phyloP scores from a whole-genome alignment of 2,329 filamentous ascomycete genomes.

The Zasmidium citrigriseum region DNA sequence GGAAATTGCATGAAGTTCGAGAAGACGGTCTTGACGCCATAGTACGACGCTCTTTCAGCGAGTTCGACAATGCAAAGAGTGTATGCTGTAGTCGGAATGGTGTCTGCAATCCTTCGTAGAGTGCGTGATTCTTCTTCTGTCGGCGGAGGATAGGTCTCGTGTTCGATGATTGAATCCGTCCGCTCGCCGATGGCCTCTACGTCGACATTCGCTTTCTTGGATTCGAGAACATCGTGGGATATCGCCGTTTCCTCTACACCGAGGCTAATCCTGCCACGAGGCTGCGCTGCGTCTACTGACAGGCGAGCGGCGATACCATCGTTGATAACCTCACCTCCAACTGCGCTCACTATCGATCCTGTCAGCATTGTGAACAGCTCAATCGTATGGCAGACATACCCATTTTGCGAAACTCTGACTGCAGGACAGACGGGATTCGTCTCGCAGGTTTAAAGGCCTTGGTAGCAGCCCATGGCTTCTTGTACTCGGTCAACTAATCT shows the following conservation, averaged over 20 bases:
- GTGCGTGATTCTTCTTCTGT: slow-evolving; percentile 50
- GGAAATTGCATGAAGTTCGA: slow-evolving; percentile 64
- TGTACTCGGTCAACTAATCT: no score
- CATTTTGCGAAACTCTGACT: no score
- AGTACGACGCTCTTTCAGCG: slow-evolving; percentile 63
- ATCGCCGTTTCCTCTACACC: slow-evolving; percentile 22
- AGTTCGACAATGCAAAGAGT: slow-evolving; percentile 57
- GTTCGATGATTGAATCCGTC: slow-evolving; percentile 19
- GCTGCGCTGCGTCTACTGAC: slow-evolving; percentile 18
- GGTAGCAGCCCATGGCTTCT: no score
- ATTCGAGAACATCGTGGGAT: slow-evolving; percentile 12
- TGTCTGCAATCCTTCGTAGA: slow-evolving; percentile 53
- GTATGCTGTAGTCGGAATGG: slow-evolving; percentile 56
- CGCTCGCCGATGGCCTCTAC: slow-evolving; percentile 26
- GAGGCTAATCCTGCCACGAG: slow-evolving; percentile 19
- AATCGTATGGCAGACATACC: neutral
- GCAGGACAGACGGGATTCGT: no score
- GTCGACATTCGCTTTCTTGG: slow-evolving; percentile 21
- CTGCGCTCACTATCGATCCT: neutral
- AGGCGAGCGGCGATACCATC: slow-evolving; percentile 41
- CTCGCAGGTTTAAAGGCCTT: no score
- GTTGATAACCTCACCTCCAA: slow-evolving; percentile 39
- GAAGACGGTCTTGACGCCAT: slow-evolving; percentile 58
- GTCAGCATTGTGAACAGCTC: neutral
- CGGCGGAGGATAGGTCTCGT: slow-evolving; percentile 34